These are phyloP conservation scores for Zizania latifolia DNA, from an alignment of 176 grass and related monocot species.

Conservation along the genomic window DNA sequence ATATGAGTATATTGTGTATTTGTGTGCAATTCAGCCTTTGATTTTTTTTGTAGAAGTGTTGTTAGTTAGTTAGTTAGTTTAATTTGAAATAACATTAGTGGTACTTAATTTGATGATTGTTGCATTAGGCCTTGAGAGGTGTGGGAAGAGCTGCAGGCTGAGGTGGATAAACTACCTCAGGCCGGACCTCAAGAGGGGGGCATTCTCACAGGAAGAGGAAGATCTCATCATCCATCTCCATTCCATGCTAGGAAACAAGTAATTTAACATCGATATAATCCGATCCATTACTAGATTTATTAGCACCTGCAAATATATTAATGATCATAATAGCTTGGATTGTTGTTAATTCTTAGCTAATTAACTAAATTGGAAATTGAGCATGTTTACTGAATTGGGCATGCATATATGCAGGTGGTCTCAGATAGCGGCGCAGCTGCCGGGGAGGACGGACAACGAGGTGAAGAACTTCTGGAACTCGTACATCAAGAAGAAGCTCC, in stretches of 20 bases:
- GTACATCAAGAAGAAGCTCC: conserved; percentile 75
- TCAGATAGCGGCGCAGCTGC: conserved; percentile 67
- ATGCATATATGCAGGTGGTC: conserved; percentile 48
- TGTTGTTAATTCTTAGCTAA: background rate
- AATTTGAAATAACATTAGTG: background rate
- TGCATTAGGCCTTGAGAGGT: conserved; percentile 61
- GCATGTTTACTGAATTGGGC: background rate
- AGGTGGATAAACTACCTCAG: conserved; percentile 76
- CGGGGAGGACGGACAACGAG: conserved; percentile 92
- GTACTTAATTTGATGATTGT: background rate
- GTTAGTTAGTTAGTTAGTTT: no score
- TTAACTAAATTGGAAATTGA: background rate
- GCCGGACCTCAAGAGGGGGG: conserved; percentile 75
- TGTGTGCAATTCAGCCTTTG: background rate
- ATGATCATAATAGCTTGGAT: no score
- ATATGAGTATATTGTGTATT: no score
- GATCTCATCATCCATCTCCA: conserved; percentile 70
- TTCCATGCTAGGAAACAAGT: conserved; percentile 80
- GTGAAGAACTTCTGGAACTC: conserved; percentile 99
- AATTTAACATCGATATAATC: background rate
- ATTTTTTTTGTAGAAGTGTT: no score
- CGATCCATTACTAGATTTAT: background rate
- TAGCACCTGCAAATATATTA: no score
- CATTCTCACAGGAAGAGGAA: conserved; percentile 75
- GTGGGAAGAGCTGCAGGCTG: conserved; percentile 73